Evolutionary conservation across 1,284 basidiomycete species (phyloP), one percentile per base, ranked within the genome.

Genomic region (Leccinum subrobustum): DNA sequence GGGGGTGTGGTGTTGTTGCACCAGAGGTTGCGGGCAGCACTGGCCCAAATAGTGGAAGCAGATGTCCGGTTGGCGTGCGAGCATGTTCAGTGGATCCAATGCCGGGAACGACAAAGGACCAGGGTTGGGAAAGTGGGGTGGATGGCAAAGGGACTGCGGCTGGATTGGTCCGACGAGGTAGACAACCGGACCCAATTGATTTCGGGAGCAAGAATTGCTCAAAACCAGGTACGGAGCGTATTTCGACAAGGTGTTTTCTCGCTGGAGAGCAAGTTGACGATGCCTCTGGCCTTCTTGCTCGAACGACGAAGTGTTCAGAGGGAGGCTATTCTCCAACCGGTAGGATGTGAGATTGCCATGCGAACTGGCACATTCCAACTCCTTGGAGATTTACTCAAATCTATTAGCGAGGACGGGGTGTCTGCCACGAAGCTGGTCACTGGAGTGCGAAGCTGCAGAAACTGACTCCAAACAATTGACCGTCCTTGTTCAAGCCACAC

Each of bases 401-500:
- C 9, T 11, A 29, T 18, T 11, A n/a, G 51, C 51, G 27, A 52
- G 51, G 25, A 31, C 51, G 6, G n/a, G 51, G 31, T 52, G 27
- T 29, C n/a, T n/a, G 27, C 8, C 51, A 27, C 51, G 27, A 31
- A 52, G 51, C 27, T 52, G 25, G n/a, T 31, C 51, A 52, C 11
- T n/a, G 51, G 51, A 52, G 51, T 52, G n/a, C 51, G 51, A 25
- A 52, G 27, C n/a, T 20, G 51, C 25, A 52, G 25, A 6, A 52
- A 29, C 18, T 61, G 59, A 2, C 39, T 52, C 61, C 61, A 62
- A 3, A 62, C 55, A 9, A 62, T 18, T 12, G 44, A 63, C 3
- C 61, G 61, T 23, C 60, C 61, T 42, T 63, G 56, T 9, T 61
- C 61, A 12, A 61, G 50, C 53, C 59, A 63, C 25, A 58, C 56